Evolutionary conservation across 352 stramenopile genomes (phyloP).

Genomic region (Phytophthora megakarya): DNA sequence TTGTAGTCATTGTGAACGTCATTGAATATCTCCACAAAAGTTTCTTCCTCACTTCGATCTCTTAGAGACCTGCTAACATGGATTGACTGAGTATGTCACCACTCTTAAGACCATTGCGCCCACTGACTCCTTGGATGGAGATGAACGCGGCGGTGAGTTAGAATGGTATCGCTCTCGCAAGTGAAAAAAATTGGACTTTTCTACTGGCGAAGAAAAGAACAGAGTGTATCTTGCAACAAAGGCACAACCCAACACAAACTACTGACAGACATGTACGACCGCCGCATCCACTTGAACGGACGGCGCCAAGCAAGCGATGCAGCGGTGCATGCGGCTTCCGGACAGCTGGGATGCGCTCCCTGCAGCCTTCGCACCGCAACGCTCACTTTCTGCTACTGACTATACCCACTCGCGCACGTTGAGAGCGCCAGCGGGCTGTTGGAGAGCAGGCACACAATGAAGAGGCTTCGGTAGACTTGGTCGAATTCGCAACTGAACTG

Average conservation of each 20-base stretch:
- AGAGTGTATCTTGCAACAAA: slow-evolving; percentile 84
- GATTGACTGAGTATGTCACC: slow-evolving; percentile 47
- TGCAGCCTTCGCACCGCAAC: slow-evolving; percentile 27
- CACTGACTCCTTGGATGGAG: slow-evolving; percentile 57
- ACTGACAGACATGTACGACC: slow-evolving; percentile 44
- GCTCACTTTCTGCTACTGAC: slow-evolving; percentile 72
- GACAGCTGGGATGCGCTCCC: slow-evolving; percentile 38
- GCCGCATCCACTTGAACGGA: slow-evolving; percentile 25
- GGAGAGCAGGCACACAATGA: slow-evolving; percentile 48
- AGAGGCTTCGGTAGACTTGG: not conserved
- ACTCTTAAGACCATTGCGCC: slow-evolving; percentile 79
- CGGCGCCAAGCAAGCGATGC: slow-evolving; percentile 31
- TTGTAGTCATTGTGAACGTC: slow-evolving; percentile 85
- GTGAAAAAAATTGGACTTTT: slow-evolving; percentile 90
- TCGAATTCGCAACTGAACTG: slow-evolving; percentile 31
- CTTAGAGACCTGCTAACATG: not conserved
- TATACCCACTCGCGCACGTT: slow-evolving; percentile 77
- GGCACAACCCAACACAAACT: slow-evolving; percentile 8
- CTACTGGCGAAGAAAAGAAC: slow-evolving; percentile 79
- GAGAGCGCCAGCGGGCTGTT: slow-evolving; percentile 63
- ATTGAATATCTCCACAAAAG: slow-evolving; percentile 73
- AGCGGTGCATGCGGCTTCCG: slow-evolving; percentile 39
- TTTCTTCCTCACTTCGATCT: slow-evolving; percentile 81
- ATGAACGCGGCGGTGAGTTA: slow-evolving; percentile 76
- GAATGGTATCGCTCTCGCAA: slow-evolving; percentile 67